phyloP scores from a whole-genome alignment of 306 rosid species.

The Casuarina equisetifolia region DNA sequence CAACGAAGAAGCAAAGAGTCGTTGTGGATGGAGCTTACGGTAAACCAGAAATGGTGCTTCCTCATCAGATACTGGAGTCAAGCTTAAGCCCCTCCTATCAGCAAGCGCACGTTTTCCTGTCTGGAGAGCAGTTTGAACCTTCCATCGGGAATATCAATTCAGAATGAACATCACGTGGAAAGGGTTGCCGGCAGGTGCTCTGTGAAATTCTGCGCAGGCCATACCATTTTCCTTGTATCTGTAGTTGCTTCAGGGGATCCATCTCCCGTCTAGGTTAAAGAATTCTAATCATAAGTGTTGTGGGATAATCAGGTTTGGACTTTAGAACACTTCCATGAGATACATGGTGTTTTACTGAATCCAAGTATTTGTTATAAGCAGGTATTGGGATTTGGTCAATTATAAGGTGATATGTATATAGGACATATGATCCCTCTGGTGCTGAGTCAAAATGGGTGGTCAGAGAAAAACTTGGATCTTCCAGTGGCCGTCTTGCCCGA shows the following conservation, averaged over 20 bases:
- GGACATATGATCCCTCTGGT: background rate
- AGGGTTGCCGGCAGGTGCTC: conserved; percentile 44
- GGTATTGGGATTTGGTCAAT: background rate
- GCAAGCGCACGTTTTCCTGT: conserved; percentile 47
- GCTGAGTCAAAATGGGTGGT: too few species aligned
- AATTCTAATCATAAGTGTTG: conserved; percentile 36
- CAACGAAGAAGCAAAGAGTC: conserved; percentile 57
- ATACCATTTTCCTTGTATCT: conserved; percentile 31
- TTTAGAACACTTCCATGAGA: conserved; percentile 23
- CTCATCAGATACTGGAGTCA: conserved; percentile 89
- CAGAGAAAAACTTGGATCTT: too few species aligned
- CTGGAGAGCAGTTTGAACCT: conserved; percentile 60
- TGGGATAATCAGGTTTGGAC: conserved; percentile 37
- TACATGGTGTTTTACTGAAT: conserved; percentile 25
- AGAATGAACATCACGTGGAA: conserved; percentile 45
- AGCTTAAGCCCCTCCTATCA: conserved; percentile 67
- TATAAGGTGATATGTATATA: background rate
- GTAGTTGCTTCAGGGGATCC: conserved; percentile 38
- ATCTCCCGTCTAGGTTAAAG: conserved; percentile 38
- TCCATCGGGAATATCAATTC: conserved; percentile 44
- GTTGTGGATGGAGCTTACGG: conserved; percentile 46
- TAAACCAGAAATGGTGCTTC: conserved; percentile 60
- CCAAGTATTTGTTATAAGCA: conserved; percentile 26
- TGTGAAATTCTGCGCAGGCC: conserved; percentile 39
- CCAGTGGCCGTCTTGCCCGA: too few species aligned